Percentiles rank a stretch among this genome's conserved stretches.
phyloP scores from a whole-genome alignment of 192 early-diverging fungal species.

The Neocallimastix lanati region DNA sequence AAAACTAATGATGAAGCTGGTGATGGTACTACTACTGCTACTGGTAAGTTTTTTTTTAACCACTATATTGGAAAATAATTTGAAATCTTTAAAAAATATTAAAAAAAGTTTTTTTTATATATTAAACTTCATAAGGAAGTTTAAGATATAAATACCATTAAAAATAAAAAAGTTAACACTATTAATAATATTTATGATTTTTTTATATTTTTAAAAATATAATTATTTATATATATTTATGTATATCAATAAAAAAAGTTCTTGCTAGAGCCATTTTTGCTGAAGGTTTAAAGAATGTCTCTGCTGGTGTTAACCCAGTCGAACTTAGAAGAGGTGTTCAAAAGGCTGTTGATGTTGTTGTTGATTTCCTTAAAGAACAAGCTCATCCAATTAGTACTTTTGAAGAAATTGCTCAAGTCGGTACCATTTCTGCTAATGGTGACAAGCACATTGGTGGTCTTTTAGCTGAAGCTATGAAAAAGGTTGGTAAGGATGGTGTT shows the following conservation, averaged over 20 bases:
- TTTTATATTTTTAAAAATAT: too few relatives aligned
- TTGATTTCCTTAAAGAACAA: constrained; percentile 82
- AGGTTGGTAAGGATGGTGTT: constrained; percentile 99
- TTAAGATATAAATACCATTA: too few relatives aligned
- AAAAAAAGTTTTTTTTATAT: too few relatives aligned
- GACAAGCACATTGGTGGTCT: constrained; percentile 88
- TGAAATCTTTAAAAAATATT: too few relatives aligned
- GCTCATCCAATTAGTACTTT: constrained; percentile 82
- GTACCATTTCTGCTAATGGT: constrained; percentile 98
- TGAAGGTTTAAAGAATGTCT: constrained; percentile 98
- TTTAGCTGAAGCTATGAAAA: constrained; percentile 99
- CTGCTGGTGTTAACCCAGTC: constrained; percentile 98
- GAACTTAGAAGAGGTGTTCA: constrained; percentile 90
- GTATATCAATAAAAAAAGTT: too few relatives aligned
- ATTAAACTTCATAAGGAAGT: too few relatives aligned
- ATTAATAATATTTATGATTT: too few relatives aligned
- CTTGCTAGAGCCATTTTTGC: constrained; percentile 95
- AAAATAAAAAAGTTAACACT: not conserved
- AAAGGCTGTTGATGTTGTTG: constrained; percentile 80
- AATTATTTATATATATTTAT: too few relatives aligned
- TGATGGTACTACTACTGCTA: constrained; percentile 98
- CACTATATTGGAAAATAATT: too few relatives aligned
- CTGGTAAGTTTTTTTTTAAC: constrained; percentile 13
- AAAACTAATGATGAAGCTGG: constrained; percentile 99
- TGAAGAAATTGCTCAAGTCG: constrained; percentile 86